phyloP scores from a whole-genome alignment of 805 yeast genomes.

The Wickerhamomyces strasburgensis region DNA sequence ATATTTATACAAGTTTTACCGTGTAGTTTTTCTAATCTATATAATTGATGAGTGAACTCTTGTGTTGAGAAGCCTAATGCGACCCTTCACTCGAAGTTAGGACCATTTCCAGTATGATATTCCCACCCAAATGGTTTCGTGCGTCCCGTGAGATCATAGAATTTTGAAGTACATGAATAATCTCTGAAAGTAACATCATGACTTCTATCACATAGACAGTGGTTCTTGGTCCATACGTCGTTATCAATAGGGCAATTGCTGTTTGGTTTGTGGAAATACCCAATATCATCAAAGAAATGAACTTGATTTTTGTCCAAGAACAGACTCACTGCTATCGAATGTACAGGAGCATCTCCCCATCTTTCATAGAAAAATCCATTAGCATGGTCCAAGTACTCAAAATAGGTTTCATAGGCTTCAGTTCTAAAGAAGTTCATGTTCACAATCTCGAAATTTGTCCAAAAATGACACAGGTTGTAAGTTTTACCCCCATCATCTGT shows the following conservation, averaged over 20 bases:
- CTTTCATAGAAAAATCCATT: constrained; percentile 57
- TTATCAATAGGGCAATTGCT: constrained; percentile 54
- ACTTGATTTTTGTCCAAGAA: constrained; percentile 63
- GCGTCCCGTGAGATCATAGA: constrained; percentile 47
- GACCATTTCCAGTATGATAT: constrained; percentile 30
- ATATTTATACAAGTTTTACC: too few relatives aligned
- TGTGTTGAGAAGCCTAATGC: background rate
- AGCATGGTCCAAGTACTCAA: constrained; percentile 39
- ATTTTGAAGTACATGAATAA: constrained; percentile 65
- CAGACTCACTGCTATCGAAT: constrained; percentile 76
- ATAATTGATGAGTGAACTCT: background rate
- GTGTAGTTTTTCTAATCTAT: background rate
- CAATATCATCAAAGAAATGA: constrained; percentile 79
- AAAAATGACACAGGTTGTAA: constrained; percentile 57
- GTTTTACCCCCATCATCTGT: constrained; percentile 39
- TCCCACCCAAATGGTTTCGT: constrained; percentile 69
- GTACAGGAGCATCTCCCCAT: constrained; percentile 95
- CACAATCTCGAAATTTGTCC: constrained; percentile 61
- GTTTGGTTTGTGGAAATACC: constrained; percentile 68
- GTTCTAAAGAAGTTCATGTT: constrained; percentile 47
- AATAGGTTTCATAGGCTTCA: constrained; percentile 39
- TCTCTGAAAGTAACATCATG: constrained; percentile 71
- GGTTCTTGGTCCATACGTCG: constrained; percentile 38
- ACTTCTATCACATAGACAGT: constrained; percentile 52
- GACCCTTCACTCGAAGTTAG: constrained; percentile 11